Percentiles rank a stretch among this genome's conserved stretches.
Conservation (phyloP, 164 flowering plant species). For the Platanus orientalis region DNA sequence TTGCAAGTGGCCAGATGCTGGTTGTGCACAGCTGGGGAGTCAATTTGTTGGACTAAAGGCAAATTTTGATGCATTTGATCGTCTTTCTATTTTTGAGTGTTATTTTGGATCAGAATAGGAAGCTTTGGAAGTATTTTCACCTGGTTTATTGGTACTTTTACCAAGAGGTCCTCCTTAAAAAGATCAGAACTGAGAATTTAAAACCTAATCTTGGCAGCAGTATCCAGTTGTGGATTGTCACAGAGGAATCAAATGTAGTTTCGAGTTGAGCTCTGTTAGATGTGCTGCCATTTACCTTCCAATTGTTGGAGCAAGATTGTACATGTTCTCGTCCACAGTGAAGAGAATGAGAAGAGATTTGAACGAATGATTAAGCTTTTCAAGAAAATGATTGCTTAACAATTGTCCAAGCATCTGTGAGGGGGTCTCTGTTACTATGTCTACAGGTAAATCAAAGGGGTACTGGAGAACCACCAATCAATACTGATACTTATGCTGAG, state of each 20-base stretch:
- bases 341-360: neutral
- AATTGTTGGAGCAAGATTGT: neutral
- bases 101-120: slow-evolving; percentile 52
- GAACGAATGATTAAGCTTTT: neutral
- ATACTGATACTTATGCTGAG: neutral
- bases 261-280: neutral
- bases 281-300: neutral
- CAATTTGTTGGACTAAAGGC: slow-evolving; percentile 91
- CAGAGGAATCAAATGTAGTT: neutral
- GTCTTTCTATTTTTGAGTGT: slow-evolving; percentile 69
- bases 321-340: neutral
- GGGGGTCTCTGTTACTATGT: neutral
- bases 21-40: slow-evolving; percentile 86
- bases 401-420: neutral
- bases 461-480: neutral
- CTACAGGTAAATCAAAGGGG: neutral
- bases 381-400: neutral
- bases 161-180: neutral
- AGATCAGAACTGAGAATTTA: neutral
- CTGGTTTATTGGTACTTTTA: neutral
- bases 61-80: slow-evolving; percentile 91
- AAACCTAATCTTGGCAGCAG: neutral
- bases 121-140: neutral
- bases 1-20: slow-evolving; percentile 93
- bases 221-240: neutral